phyloP scores from a whole-genome alignment of 768 basidiomycete genomes.

The Pulveroboletus sp. region DNA sequence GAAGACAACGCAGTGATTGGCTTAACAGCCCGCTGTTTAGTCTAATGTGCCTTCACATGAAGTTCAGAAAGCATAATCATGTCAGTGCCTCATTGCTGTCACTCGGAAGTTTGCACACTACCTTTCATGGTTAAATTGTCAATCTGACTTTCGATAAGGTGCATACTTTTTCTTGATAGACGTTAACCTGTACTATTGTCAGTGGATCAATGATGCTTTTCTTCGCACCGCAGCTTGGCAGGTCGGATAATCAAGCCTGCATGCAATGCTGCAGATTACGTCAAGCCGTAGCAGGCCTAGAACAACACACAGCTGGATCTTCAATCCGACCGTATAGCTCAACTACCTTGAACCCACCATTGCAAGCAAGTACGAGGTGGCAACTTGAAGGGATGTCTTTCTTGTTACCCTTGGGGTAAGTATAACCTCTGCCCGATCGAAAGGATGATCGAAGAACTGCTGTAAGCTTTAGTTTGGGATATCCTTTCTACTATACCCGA shows the following conservation, averaged over 20 bases:
- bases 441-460: background rate
- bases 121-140: background rate
- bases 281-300: background rate
- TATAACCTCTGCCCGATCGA: background rate
- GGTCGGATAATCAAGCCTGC: background rate
- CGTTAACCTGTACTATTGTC: background rate
- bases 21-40: no score
- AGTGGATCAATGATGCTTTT: no score
- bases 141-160: background rate
- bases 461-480: conserved; percentile 25
- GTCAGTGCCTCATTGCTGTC: background rate
- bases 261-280: background rate
- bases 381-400: conserved; percentile 17
- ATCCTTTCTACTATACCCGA: conserved; percentile 22
- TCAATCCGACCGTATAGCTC: conserved; percentile 24
- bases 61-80: background rate
- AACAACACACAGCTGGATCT: conserved; percentile 6
- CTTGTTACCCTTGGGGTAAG: conserved; percentile 22
- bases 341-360: conserved; percentile 22
- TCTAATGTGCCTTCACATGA: no score
- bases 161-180: background rate
- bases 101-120: background rate
- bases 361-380: conserved; percentile 18
- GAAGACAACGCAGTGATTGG: no score
- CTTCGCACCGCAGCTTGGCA: no score